These are phyloP conservation scores for Chalara sp. DNA, from an alignment of 2,329 filamentous ascomycete species.

Conservation along the genomic window DNA sequence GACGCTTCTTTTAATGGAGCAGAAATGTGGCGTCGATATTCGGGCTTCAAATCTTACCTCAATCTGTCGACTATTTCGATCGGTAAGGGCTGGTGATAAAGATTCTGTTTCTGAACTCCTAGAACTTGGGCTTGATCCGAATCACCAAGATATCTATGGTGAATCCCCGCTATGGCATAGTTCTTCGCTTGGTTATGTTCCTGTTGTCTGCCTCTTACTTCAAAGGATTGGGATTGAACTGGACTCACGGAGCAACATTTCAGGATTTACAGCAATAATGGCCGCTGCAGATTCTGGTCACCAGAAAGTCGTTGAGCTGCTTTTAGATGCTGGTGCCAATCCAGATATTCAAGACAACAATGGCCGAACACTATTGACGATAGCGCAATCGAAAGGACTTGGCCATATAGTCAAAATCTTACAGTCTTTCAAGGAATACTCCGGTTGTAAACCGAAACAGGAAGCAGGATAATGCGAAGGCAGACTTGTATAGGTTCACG, in stretches of 20 bases:
- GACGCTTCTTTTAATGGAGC: not conserved
- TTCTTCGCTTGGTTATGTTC: not conserved
- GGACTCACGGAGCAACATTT: not conserved
- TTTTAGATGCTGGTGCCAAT: not conserved
- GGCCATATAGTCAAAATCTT: no score
- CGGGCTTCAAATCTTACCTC: not conserved
- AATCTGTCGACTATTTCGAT: not conserved
- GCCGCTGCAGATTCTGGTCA: not conserved
- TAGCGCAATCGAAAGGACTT: no score
- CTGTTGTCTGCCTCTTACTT: not conserved
- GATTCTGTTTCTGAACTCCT: not conserved
- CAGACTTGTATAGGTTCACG: no score
- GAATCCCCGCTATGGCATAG: not conserved
- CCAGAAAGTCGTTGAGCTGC: not conserved
- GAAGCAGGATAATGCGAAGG: no score
- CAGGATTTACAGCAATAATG: not conserved
- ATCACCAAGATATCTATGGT: not conserved
- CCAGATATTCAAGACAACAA: no score
- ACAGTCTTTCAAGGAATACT: no score
- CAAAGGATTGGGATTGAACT: not conserved
- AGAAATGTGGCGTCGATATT: not conserved
- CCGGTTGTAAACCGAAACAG: no score
- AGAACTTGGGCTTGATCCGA: not conserved
- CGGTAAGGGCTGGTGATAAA: not conserved
- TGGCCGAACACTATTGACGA: no score